Evolutionary conservation across 805 yeast species (phyloP), one percentile per base, ranked within the genome.

Genomic region (Candida suzukii): DNA sequence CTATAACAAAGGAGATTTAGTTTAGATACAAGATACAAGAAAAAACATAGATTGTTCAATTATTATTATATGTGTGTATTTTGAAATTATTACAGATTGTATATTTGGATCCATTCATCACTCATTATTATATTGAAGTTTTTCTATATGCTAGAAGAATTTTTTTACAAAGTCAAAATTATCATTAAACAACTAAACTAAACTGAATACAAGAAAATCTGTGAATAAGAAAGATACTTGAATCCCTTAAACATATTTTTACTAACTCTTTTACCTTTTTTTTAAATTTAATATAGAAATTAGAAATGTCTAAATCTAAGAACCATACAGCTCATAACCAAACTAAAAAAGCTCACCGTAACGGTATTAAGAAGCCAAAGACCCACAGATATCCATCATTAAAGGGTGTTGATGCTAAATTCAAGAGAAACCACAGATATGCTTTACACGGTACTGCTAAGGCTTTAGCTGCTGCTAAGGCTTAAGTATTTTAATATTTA

Each of bases 261-360:
- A 41, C 44, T 25, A 20, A 26, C 30, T 16, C 12, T 22, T 13
- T 22, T 11, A 18, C n/a, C 12, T 20, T 32, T 10, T 20, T 32
- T 10, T 13, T 41, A 24, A 4, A 5, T 10, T 26, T 26, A 26
- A 20, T 48, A 58, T 64, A 66, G 71, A 14, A 24, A 24, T 24
- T 9, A 14, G n/a, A 63, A 75, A 91, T 93, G 99, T 71, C 99
- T 74, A 93, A 93, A 80, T 91, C 98, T 60, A 93, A 93, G 96
- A 93, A 93, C 78, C 98, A 93, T 74, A 93, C 99, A 76, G 90
- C 88, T 76, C 99, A 93, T 78, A 93, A 93, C 95, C 98, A 91
- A 78, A 86, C 84, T 88, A 85, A 75, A 72, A 93, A 93, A 95
- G 98, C 98, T 67, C 99, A 93, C 97, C 90, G 83, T 71, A 93